A percentile compares a stretch with the other conserved stretches of the same genome.
These are phyloP conservation scores for Sclerotinia trifoliorum DNA, from an alignment of 2,329 filamentous ascomycete genomes.

Conservation along the genomic window DNA sequence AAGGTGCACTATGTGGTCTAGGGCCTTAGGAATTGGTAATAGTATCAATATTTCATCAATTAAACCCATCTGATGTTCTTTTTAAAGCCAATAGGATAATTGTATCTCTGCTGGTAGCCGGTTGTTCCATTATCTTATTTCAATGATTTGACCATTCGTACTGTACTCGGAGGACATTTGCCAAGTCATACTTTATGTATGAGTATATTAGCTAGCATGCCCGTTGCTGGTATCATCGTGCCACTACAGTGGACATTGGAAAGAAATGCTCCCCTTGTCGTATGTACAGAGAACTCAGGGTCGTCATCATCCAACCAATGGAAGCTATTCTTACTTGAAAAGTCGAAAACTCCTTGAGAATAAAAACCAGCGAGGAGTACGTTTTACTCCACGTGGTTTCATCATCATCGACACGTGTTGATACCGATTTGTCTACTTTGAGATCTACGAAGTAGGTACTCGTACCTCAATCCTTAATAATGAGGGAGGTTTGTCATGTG, in stretches of 20 bases:
- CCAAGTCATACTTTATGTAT: slow-evolving; percentile 7
- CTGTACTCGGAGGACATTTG: neutral
- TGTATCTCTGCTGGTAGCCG: neutral
- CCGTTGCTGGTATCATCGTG: neutral
- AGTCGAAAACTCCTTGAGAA: neutral
- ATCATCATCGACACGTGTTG: slow-evolving; percentile 13
- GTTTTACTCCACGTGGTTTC: neutral
- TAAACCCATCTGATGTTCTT: slow-evolving; percentile 1
- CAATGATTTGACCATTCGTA: neutral
- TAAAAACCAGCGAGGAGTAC: neutral
- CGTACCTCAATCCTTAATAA: neutral
- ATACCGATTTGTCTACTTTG: neutral
- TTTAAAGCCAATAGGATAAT: neutral
- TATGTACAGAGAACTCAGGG: neutral
- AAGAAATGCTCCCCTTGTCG: neutral
- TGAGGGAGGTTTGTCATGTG: neutral
- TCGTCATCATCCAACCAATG: slow-evolving; percentile 2
- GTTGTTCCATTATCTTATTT: neutral
- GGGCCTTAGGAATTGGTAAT: neutral
- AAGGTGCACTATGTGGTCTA: slow-evolving; percentile 8
- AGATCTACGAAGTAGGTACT: neutral
- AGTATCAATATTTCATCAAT: neutral
- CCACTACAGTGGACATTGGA: neutral
- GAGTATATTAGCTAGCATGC: neutral
- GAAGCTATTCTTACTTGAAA: neutral